These are phyloP conservation scores for Wakefieldia striispora DNA, from an alignment of 768 basidiomycete genomes.

Conservation along the genomic window DNA sequence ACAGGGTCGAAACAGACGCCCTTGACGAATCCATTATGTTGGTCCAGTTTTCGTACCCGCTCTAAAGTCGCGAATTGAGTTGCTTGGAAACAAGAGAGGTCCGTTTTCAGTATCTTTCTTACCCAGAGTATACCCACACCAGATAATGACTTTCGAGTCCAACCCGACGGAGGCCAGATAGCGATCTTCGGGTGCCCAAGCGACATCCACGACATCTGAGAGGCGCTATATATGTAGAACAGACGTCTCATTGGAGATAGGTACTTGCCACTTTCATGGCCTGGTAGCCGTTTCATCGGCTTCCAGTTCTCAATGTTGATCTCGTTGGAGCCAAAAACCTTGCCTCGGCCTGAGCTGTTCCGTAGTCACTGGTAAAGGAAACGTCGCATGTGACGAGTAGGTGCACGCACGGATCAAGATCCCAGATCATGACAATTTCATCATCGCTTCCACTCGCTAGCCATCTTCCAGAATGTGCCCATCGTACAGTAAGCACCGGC, in stretches of 20 bases:
- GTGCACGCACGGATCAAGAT: slow-evolving; percentile 81
- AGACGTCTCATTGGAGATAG: not conserved
- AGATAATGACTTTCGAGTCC: slow-evolving; percentile 88
- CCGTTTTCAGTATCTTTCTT: slow-evolving; percentile 18
- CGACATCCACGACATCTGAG: slow-evolving; percentile 90
- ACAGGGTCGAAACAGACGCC: slow-evolving; percentile 99
- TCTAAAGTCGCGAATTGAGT: slow-evolving; percentile 43
- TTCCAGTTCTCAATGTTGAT: slow-evolving; percentile 98
- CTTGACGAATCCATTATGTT: slow-evolving; percentile 96
- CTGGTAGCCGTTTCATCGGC: slow-evolving; percentile 84
- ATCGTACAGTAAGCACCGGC: slow-evolving; percentile 85
- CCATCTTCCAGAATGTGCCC: slow-evolving; percentile 93
- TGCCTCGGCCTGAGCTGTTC: slow-evolving; percentile 71
- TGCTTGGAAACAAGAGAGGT: not conserved
- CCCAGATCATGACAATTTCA: slow-evolving; percentile 95
- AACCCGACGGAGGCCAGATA: slow-evolving; percentile 93
- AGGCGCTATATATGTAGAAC: slow-evolving; percentile 4
- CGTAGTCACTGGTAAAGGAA: slow-evolving; percentile 2
- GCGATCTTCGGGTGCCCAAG: slow-evolving; percentile 91
- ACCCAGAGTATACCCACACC: slow-evolving; percentile 94
- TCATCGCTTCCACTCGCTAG: slow-evolving; percentile 97
- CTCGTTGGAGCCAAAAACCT: slow-evolving; percentile 93
- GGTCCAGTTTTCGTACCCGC: slow-evolving; percentile 76
- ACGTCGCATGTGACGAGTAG: not conserved
- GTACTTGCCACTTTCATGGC: slow-evolving; percentile 86